Conservation (phyloP, 2,329 filamentous ascomycete species). For the Alternaria arbusti region DNA sequence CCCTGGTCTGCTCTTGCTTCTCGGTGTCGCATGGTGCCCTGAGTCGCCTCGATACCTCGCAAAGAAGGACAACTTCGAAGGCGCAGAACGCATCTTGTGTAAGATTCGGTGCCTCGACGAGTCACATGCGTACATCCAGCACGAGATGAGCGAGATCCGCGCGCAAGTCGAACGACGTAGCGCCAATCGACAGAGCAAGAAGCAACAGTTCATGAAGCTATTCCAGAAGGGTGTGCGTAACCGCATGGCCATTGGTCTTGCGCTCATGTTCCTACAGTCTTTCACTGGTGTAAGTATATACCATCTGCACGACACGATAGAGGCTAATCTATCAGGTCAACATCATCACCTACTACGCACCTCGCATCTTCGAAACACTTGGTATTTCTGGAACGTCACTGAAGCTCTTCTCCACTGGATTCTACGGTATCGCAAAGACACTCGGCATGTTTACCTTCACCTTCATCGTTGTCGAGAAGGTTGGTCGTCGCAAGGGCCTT, state of each 20-base stretch:
- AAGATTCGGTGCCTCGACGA: constrained; percentile 55
- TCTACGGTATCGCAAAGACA: constrained; percentile 55
- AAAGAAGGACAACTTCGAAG: constrained; percentile 43
- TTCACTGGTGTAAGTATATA: constrained; percentile 39
- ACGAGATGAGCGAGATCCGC: constrained; percentile 58
- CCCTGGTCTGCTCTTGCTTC: constrained; percentile 47
- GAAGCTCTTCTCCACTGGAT: constrained; percentile 57
- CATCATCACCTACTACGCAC: constrained; percentile 48
- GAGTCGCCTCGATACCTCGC: constrained; percentile 45
- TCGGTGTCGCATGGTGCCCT: constrained; percentile 47
- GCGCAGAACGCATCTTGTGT: constrained; percentile 51
- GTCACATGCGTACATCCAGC: constrained; percentile 53
- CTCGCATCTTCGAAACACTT: constrained; percentile 50
- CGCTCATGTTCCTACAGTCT: constrained; percentile 48
- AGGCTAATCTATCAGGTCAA: constrained; percentile 32
- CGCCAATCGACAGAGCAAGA: constrained; percentile 36
- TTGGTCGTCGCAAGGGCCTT: constrained; percentile 51
- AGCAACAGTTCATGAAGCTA: constrained; percentile 43
- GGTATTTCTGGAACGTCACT: constrained; percentile 53
- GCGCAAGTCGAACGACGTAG: constrained; percentile 42
- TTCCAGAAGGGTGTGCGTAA: constrained; percentile 50
- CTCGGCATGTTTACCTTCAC: constrained; percentile 51
- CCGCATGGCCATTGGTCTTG: constrained; percentile 47
- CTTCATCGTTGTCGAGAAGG: constrained; percentile 48
- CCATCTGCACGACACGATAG: too few relatives aligned